Evolutionary conservation across 2,329 filamentous ascomycete species (phyloP).

Genomic region (Allantophomopsis lycopodina): DNA sequence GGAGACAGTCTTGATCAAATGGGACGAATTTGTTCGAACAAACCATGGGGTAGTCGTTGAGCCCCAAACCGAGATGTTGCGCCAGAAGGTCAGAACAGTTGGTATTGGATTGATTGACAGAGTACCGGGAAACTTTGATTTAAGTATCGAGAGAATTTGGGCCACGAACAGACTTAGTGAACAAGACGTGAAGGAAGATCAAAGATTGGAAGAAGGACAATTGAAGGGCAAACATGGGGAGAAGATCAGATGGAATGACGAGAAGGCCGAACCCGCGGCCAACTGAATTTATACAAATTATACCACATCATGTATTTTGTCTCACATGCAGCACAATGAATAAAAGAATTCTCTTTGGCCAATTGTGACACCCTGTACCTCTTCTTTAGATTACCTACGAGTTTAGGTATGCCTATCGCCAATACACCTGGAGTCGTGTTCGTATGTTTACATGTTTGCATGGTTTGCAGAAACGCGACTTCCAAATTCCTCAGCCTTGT

Average conservation of each 20-base stretch:
- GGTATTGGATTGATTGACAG: conserved; percentile 85
- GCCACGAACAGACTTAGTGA: conserved; percentile 52
- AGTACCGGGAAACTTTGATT: conserved; percentile 73
- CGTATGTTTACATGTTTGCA: no score
- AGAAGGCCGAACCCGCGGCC: conserved; percentile 3
- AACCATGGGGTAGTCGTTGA: conserved; percentile 88
- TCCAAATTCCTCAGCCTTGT: no score
- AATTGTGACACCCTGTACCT: no score
- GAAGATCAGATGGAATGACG: conserved; percentile 22
- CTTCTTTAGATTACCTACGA: no score
- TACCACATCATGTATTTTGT: no score
- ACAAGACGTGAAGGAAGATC: conserved; percentile 44
- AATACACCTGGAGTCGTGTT: no score
- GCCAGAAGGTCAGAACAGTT: conserved; percentile 72
- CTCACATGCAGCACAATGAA: no score
- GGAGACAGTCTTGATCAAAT: conserved; percentile 89
- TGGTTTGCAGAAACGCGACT: no score
- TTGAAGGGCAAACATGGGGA: conserved; percentile 24
- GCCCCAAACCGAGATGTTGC: conserved; percentile 80
- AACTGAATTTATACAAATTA: no score
- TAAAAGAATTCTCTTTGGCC: no score
- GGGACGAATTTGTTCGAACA: conserved; percentile 87
- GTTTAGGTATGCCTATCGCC: no score
- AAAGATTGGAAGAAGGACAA: conserved; percentile 11
- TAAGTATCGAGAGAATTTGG: conserved; percentile 79